Evolutionary conservation across 2,329 filamentous ascomycete species (phyloP).

Genomic region (Xylariaceae sp.): DNA sequence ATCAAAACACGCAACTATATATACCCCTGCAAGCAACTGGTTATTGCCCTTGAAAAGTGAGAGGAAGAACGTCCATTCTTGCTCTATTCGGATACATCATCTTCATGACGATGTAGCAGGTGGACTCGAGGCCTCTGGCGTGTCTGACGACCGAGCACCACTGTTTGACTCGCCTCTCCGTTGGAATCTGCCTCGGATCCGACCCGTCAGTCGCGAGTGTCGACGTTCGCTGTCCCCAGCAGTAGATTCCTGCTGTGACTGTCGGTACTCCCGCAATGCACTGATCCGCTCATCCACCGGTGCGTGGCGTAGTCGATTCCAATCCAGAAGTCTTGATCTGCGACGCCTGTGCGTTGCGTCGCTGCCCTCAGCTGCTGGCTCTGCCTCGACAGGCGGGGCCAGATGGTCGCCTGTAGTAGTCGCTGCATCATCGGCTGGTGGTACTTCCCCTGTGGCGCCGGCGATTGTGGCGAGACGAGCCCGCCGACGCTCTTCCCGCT

Average conservation of each 20-base stretch:
- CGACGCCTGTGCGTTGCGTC: slow-evolving; percentile 39
- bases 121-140: slow-evolving; percentile 11
- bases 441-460: neutral
- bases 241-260: slow-evolving; percentile 34
- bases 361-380: slow-evolving; percentile 34
- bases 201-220: slow-evolving; percentile 43
- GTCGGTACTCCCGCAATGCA: slow-evolving; percentile 48
- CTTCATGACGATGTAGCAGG: slow-evolving; percentile 19
- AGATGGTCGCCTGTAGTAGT: slow-evolving; percentile 2
- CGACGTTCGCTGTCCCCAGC: slow-evolving; percentile 35
- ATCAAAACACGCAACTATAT: no score
- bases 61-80: no score
- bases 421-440: slow-evolving; percentile 7
- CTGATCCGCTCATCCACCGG: slow-evolving; percentile 60
- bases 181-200: slow-evolving; percentile 50
- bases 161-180: slow-evolving; percentile 48
- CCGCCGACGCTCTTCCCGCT: slow-evolving; percentile 1
- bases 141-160: slow-evolving; percentile 34
- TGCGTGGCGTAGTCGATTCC: slow-evolving; percentile 55
- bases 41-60: no score
- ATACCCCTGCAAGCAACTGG: no score
- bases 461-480: neutral
- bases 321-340: slow-evolving; percentile 51
- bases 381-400: slow-evolving; percentile 17
- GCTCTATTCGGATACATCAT: no score